Percentiles rank a stretch among this genome's conserved stretches.
Conservation (phyloP, 225 moss, liverwort and hornwort species). For the Pseudisothecium myosuroides region DNA sequence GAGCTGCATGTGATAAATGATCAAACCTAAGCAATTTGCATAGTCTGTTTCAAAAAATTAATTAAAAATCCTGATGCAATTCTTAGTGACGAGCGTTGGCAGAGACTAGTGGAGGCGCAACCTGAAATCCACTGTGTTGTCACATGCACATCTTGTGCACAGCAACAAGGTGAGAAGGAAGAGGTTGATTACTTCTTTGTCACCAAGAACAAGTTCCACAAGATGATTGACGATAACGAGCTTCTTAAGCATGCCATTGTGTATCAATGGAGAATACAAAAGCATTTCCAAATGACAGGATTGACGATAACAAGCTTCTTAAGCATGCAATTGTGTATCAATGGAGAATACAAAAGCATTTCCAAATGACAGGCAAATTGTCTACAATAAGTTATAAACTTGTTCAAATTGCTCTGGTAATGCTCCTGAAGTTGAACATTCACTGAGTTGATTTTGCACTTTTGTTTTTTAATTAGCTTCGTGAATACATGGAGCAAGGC, state of each 20-base stretch:
- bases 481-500: neutral
- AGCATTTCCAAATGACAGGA: constrained; percentile 2
- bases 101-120: neutral
- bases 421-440: neutral
- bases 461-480: neutral
- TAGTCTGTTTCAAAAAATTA: neutral
- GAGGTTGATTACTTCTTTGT: neutral
- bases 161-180: neutral
- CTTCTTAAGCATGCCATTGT: neutral
- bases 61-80: neutral
- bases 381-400: neutral
- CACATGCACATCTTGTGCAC: neutral
- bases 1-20: neutral
- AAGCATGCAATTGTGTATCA: neutral
- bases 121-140: no score
- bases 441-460: neutral
- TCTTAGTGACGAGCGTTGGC: neutral
- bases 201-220: neutral
- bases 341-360: constrained; percentile 1
- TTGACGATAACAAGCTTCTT: neutral
- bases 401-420: neutral
- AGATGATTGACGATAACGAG: constrained; percentile 1
- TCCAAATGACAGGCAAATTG: neutral
- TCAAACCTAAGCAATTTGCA: neutral
- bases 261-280: neutral